Evolutionary conservation across 2,329 filamentous ascomycete species (phyloP).

Genomic region (Apiospora rasikravindrae): DNA sequence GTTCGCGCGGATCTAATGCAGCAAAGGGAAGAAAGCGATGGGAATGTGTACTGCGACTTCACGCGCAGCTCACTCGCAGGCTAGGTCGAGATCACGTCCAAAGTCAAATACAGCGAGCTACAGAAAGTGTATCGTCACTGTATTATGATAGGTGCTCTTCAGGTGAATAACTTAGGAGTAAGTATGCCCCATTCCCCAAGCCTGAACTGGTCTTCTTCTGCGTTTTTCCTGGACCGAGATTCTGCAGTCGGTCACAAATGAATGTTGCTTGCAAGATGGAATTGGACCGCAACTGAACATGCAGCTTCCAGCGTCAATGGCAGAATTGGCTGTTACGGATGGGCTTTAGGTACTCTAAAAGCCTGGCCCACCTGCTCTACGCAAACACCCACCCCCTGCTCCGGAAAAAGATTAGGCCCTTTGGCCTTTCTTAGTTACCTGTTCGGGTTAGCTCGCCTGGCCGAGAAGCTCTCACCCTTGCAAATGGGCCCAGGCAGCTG

Average conservation of each 20-base stretch:
- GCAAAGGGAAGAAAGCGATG: not conserved
- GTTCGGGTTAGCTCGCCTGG: not conserved
- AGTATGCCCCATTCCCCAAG: constrained; percentile 5
- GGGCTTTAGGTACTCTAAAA: not conserved
- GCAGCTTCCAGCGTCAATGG: not conserved
- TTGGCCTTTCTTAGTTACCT: not conserved
- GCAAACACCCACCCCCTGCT: not conserved
- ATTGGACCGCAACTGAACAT: not conserved
- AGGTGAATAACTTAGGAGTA: constrained; percentile 10
- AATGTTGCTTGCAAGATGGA: constrained; percentile 2
- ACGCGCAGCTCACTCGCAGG: constrained; percentile 3
- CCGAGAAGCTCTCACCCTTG: constrained; percentile 5
- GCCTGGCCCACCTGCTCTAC: not conserved
- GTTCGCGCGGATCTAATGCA: constrained; percentile 1
- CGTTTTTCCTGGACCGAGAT: not conserved
- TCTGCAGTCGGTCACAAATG: constrained; percentile 7
- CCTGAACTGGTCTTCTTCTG: constrained; percentile 2
- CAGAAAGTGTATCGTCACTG: constrained; percentile 12
- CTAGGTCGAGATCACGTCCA: constrained; percentile 15
- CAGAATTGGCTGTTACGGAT: not conserved
- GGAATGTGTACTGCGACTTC: not conserved
- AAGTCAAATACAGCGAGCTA: constrained; percentile 15
- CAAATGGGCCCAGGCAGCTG: not conserved
- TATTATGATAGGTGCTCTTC: constrained; percentile 15
- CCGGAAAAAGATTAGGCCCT: constrained; percentile 17